Evolutionary conservation across 495 filamentous ascomycete genomes (phyloP), one percentile per base, ranked within the genome.

Genomic region (Neurospora sp.): DNA sequence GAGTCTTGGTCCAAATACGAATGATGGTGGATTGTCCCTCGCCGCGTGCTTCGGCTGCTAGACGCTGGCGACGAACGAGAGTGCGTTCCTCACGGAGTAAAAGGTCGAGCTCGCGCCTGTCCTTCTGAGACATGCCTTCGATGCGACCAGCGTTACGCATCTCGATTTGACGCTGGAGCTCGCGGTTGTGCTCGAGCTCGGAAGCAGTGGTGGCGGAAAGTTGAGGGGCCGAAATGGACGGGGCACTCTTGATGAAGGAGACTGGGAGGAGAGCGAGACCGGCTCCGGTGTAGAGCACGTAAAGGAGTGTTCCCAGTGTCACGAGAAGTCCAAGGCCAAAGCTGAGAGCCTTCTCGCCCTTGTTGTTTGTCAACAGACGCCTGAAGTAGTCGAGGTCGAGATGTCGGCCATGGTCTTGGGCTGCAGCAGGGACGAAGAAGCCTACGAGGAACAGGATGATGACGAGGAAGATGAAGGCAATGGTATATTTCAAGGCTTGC

Each of bases 321-420:
- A 95, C 92, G 39, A 99, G 86, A 37, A 97, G 83, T 3, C 96
- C 96, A 31, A 97, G 83, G 10, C 89, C 88, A 82, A 99, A 99
- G 37, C 93, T 93, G 68, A 99, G 85, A 20, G 94, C 93, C 73
- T 96, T 92, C 83, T 98, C 96, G 73, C 94, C 94, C 81, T 93
- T 92, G 78, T 97, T 97, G 78, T 96, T 91, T 1, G 88, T 82
- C 46, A 98, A 84, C 37, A 98, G 83, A 38, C 88, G 87, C 82
- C 92, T 95, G 88, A 98, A 97, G 81, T 92, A 98, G 78, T 97
- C 96, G 71, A 97, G 84, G 68, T 96, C 91, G 73, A 89, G 80
- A 73, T 90, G 89, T 39, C 84, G 85, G 48, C 89, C 88, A 37
- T 87, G 87, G n/a, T 81, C 83, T 69, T 88, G 80, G 71, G 86